Evolutionary conservation across 129 eudicot species (phyloP).

Genomic region (Helichrysum umbraculigerum): DNA sequence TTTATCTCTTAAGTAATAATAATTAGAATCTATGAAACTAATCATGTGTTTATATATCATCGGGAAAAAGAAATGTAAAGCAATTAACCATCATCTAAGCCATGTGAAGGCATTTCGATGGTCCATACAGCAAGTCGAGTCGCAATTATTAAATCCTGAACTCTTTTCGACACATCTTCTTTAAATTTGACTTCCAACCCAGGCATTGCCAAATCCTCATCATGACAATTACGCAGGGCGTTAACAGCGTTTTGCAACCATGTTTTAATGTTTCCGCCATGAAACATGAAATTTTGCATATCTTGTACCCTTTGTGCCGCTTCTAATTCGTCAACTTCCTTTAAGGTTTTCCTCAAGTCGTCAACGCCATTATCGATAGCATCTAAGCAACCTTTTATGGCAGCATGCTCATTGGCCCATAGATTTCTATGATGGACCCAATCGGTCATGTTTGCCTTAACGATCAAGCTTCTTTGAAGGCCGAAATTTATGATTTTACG

Average conservation of each 20-base stretch:
- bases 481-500: conserved; percentile 39
- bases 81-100: conserved; percentile 12
- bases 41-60: neutral
- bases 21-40: neutral
- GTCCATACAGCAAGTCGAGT: conserved; percentile 36
- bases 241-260: conserved; percentile 35
- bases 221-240: conserved; percentile 24
- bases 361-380: conserved; percentile 35
- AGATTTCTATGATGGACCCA: conserved; percentile 31
- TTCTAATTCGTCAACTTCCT: conserved; percentile 37
- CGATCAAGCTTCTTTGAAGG: conserved; percentile 29
- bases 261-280: conserved; percentile 25
- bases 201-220: conserved; percentile 37
- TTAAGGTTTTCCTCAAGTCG: conserved; percentile 38
- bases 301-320: conserved; percentile 28
- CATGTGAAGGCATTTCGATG: conserved; percentile 27
- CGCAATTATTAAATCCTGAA: conserved; percentile 35
- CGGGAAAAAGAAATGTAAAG: neutral
- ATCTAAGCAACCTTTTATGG: conserved; percentile 39
- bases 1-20: too few species aligned
- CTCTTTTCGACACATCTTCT: conserved; percentile 30
- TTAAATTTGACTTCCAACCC: conserved; percentile 37
- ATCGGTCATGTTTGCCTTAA: conserved; percentile 29
- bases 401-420: conserved; percentile 39
- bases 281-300: conserved; percentile 27